Evolutionary conservation across 495 filamentous ascomycete genomes (phyloP), one percentile per base, ranked within the genome.

Genomic region (Penicillium silybi): DNA sequence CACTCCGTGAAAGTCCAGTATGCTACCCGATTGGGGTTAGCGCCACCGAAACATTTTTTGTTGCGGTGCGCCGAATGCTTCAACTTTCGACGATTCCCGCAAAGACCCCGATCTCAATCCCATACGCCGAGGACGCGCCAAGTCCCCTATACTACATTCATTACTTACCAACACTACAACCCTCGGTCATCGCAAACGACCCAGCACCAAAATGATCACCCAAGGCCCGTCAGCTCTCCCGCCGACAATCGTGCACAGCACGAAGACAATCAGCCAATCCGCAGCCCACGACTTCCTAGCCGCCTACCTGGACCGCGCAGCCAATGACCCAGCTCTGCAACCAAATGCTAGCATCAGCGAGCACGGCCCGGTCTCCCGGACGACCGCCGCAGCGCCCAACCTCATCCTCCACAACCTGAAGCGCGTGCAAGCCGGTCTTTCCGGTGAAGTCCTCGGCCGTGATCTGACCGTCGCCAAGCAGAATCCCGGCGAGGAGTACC

Each of bases 281-380:
- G 59, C 66, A 16, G 84, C 86, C 11, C 80, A 80, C 45, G 70
- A 72, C 48, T 76, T 76, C 62, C 74, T 89, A 10, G 61, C 75
- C 23, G 66, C 74, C 51, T 88, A 85, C 73, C 77, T 89, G 50
- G 61, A 70, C 40, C 67, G 72, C 52, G 70, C 80, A 46, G 65
- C 67, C 60, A 77, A 73, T 22, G 72, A 80, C 54, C 74, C 84
- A n/a, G 74, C 84, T 38, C 78, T 86, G 16, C 84, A 87, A 58
- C 86, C 86, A 4, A 85, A 84, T 54, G 80, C 82, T 39, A 72
- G 76, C 48, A 79, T 89, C 60, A 80, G 73, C 41, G 75, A 83
- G 50, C 71, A 76, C 37, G 86, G 85, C 3, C 81, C 83, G 23
- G 67, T 78, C 40, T 73, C 78, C 17, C 69, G 72, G 44, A 77